These are phyloP conservation scores for Nephelium lappaceum DNA, from an alignment of 345 rosid genomes.

Conservation along the genomic window DNA sequence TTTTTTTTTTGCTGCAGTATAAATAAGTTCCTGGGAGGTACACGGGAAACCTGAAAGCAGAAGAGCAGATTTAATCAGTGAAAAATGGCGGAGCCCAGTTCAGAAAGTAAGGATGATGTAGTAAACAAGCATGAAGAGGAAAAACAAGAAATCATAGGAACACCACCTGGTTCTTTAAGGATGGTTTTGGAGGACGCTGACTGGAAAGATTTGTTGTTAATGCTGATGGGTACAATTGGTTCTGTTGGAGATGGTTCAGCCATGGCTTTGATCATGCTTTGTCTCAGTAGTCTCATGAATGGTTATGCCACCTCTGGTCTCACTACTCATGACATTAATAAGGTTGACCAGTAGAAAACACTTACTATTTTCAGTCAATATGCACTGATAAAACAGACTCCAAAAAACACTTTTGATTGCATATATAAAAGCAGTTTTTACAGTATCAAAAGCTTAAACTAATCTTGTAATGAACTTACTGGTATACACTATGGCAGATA, in stretches of 20 bases:
- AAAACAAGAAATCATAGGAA: not conserved
- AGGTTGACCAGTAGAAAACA: constrained; percentile 15
- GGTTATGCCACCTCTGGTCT: constrained; percentile 21
- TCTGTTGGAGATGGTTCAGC: constrained; percentile 31
- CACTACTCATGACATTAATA: constrained; percentile 15
- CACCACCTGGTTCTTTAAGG: constrained; percentile 11
- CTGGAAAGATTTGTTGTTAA: constrained; percentile 30
- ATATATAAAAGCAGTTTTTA: not conserved
- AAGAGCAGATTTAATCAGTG: not conserved
- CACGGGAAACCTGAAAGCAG: not conserved
- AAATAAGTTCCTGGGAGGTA: not conserved
- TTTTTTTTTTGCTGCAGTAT: no score
- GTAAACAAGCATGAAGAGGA: not conserved
- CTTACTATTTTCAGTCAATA: no score
- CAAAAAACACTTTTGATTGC: no score
- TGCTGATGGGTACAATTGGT: constrained; percentile 33
- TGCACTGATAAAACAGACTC: no score
- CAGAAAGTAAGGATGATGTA: constrained; percentile 4
- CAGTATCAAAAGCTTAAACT: not conserved
- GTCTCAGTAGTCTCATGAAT: constrained; percentile 32
- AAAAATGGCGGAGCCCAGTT: not conserved
- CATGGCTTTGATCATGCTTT: constrained; percentile 23
- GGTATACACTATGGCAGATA: not conserved
- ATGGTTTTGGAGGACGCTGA: constrained; percentile 27
- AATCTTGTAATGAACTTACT: not conserved